Base-by-base conservation (phyloP, 108 stramenopile genomes). In the Cylindrotheca closterium region DNA sequence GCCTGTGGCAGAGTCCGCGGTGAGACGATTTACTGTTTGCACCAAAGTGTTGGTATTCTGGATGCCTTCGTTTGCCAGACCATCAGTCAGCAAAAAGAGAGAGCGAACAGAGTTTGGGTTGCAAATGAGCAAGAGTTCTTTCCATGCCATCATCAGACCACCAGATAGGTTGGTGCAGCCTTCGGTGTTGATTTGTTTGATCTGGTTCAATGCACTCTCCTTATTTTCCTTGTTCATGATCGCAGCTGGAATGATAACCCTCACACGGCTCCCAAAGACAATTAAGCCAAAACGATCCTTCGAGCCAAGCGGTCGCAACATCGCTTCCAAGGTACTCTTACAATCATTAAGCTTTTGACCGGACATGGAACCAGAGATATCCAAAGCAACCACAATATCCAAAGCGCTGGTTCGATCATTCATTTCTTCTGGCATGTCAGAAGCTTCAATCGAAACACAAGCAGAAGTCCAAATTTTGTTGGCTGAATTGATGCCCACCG, bases 11-110 rank as follows among this genome's bases (percentile, higher is more conserved):
- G 37, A 15, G 15, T 42, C 15, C 37, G 37, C 37, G 15, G 7
- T 42, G 29, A 73, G 75, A 29, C 72, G 57, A 30, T 65, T 75
- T 7, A 74, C 57, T 4, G 79, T 30, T 19, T 67, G 51, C 4
- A 79, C 32, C 4, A 84, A 55, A 3, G 61, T 71, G 10, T 51
- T 48, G 15, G 67, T 37, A 28, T 57, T 47, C 0, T 68, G 55
- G 22, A 85, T 57, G 8, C 87, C 87, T 45, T 22, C 37, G 54
- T 88, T 88, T 18, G 87, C 84, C 42, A 67, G 78, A 24, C 88
- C 88, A 58, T 89, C 88, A 18, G 88, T 89, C 0, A 89, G 62
- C 3, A 89, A 63, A 58, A 89, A 83, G 7, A 89, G 71, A 7
- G 77, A 65, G n/a, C 79, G 64, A 0, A 86, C 80, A 27, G 75